Conservation (phyloP, 345 rosid genomes). For the Aegle marmelos region DNA sequence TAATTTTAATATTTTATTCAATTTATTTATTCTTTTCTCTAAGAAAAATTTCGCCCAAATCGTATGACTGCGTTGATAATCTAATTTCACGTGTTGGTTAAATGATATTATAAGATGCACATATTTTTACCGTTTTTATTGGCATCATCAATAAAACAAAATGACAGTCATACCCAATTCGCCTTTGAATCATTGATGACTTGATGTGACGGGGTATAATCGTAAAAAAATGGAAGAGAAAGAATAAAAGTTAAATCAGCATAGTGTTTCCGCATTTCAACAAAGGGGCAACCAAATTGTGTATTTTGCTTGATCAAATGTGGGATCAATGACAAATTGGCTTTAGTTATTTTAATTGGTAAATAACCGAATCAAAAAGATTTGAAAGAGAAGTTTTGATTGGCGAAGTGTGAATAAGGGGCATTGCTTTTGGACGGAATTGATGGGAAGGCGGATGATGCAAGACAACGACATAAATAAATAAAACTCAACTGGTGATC, state of each 20-base stretch:
- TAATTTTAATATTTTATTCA: not conserved
- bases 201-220: not conserved
- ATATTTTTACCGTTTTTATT: not conserved
- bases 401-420: slow-evolving; percentile 5
- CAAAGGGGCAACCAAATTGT: not conserved
- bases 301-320: not conserved
- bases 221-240: not conserved
- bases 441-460: slow-evolving; percentile 6
- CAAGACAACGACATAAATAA: not conserved
- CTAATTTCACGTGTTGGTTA: not conserved
- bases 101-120: not conserved
- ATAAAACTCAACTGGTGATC: not conserved
- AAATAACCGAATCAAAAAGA: slow-evolving; percentile 14
- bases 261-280: not conserved
- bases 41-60: not conserved
- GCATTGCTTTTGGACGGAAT: not conserved
- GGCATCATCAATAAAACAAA: not conserved
- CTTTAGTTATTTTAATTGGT: not conserved
- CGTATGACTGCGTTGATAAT: not conserved
- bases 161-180: not conserved
- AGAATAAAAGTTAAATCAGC: not conserved
- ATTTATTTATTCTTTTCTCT: not conserved
- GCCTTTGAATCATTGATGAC: not conserved
- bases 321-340: not conserved
- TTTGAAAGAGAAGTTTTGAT: slow-evolving; percentile 6